A percentile compares a stretch with the other conserved stretches of the same genome.
These are phyloP conservation scores for Penicillium egyptiacum DNA, from an alignment of 495 filamentous ascomycete genomes.

Conservation along the genomic window DNA sequence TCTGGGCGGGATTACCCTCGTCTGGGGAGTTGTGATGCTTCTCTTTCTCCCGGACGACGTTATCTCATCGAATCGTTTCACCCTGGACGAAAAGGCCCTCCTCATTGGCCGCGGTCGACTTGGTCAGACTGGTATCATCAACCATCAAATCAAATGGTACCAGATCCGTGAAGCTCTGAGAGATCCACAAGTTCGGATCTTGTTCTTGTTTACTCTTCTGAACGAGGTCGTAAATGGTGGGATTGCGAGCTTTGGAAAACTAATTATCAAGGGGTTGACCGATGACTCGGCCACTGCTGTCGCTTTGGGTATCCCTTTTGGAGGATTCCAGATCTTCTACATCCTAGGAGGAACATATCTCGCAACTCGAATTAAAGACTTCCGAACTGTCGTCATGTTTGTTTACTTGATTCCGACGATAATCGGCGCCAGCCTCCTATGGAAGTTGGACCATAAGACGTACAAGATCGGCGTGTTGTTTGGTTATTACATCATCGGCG, in stretches of 20 bases:
- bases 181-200: slow-evolving; percentile 43
- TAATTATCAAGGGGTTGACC: slow-evolving; percentile 41
- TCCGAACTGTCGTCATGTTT: slow-evolving; percentile 39
- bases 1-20: slow-evolving; percentile 36
- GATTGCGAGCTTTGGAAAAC: slow-evolving; percentile 39
- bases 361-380: slow-evolving; percentile 32
- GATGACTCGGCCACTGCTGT: slow-evolving; percentile 31
- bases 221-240: slow-evolving; percentile 43
- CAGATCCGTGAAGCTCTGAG: slow-evolving; percentile 48
- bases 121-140: slow-evolving; percentile 43
- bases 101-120: slow-evolving; percentile 38
- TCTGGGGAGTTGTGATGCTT: slow-evolving; percentile 40
- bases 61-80: slow-evolving; percentile 40
- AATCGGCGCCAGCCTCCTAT: slow-evolving; percentile 36
- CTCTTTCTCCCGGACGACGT: slow-evolving; percentile 41
- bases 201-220: slow-evolving; percentile 31
- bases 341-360: slow-evolving; percentile 37
- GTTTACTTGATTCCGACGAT: slow-evolving; percentile 38
- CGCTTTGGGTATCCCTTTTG: slow-evolving; percentile 40
- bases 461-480: slow-evolving; percentile 39
- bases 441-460: slow-evolving; percentile 34
- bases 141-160: slow-evolving; percentile 44
- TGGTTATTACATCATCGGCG: slow-evolving; percentile 41
- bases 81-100: slow-evolving; percentile 40
- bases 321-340: slow-evolving; percentile 41